These are phyloP conservation scores for Sodiomyces alkalinus DNA, from an alignment of 2,329 filamentous ascomycete species.

Conservation along the genomic window DNA sequence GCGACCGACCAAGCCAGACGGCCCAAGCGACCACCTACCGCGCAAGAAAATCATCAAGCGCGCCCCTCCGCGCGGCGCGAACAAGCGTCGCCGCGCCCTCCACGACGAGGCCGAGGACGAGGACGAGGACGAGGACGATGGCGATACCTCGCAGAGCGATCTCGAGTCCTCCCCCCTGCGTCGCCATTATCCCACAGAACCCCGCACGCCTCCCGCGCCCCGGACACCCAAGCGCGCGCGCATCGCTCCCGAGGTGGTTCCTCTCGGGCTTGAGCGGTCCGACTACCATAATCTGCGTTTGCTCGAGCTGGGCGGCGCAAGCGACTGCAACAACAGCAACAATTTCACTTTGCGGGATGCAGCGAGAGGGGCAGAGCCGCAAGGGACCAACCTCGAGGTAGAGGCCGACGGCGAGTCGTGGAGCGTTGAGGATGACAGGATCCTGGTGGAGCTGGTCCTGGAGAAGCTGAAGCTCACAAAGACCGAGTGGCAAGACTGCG, in stretches of 20 bases:
- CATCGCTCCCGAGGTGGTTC: conserved; percentile 44
- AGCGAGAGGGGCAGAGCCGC: background rate
- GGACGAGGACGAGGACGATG: conserved; percentile 12
- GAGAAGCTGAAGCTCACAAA: conserved; percentile 51
- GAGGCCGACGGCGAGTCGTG: conserved; percentile 34
- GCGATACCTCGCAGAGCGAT: conserved; percentile 17
- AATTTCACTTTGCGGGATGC: conserved; percentile 1
- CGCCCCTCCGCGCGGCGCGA: conserved; percentile 26
- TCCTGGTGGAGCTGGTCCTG: conserved; percentile 51
- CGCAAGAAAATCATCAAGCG: conserved; percentile 39
- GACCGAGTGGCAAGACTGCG: conserved; percentile 53
- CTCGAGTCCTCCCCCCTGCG: conserved; percentile 15
- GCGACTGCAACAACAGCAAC: conserved; percentile 10
- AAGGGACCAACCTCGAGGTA: conserved; percentile 23
- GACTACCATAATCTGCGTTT: conserved; percentile 34
- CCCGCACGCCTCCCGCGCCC: conserved; percentile 16
- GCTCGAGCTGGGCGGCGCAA: conserved; percentile 10
- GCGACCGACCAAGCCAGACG: conserved; percentile 17
- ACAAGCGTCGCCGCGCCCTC: conserved; percentile 35
- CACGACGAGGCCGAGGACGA: conserved; percentile 25
- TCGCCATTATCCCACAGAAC: conserved; percentile 3
- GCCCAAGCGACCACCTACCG: conserved; percentile 13
- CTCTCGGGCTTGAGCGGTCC: conserved; percentile 40
- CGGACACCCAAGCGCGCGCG: conserved; percentile 45
- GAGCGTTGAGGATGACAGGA: conserved; percentile 48